Base-by-base conservation (phyloP, 176 grass and related monocot species). In the Zoysia japonica region DNA sequence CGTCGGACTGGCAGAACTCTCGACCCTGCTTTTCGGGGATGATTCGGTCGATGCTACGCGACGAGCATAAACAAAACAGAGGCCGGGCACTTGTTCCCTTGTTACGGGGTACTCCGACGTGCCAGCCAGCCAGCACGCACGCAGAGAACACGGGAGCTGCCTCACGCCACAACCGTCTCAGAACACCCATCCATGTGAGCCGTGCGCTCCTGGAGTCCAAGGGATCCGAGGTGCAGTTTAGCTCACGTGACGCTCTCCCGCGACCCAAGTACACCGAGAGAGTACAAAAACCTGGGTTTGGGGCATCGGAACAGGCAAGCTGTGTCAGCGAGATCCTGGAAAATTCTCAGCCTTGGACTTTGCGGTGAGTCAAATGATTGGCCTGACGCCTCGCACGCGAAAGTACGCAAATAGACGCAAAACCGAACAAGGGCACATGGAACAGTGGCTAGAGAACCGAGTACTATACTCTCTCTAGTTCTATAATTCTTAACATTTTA, bases 281-380 rank as follows among this genome's bases (percentile, higher is more conserved):
- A 59, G 55, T 20, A 61, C 57, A 48, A 6, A 48, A 48, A 14
- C 1, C 7, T 9, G 19, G 16, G 59, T 61, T 59, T 2, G 28
- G 7, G 41, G 62, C n/a, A 15, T 10, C 8, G 14, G 71, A 76
- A 57, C 49, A 59, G 47, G 81, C 51, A 28, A 67, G 61, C 11
- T 15, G 65, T 69, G 71, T 47, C 74, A 73, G 67, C 44, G 36
- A 42, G 79, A 78, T 87, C 73, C 67, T 50, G 60, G 74, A 82
- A 82, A 78, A 87, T 83, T 78, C 74, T 67, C 36, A 6, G 17
- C 40, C 51, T 76, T 49, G 74, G 47, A 56, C 85, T 47, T 46
- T 48, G 76, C 11, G 47, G 60, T 36, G 80, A 61, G 60, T 78
- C 74, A 78, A 72, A 87, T 83, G 85, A 87, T 87, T 87, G 74